Percentiles rank a stretch among this genome's conserved stretches.
phyloP scores from a whole-genome alignment of 1,284 basidiomycete genomes.

The Heimioporus retisporus region DNA sequence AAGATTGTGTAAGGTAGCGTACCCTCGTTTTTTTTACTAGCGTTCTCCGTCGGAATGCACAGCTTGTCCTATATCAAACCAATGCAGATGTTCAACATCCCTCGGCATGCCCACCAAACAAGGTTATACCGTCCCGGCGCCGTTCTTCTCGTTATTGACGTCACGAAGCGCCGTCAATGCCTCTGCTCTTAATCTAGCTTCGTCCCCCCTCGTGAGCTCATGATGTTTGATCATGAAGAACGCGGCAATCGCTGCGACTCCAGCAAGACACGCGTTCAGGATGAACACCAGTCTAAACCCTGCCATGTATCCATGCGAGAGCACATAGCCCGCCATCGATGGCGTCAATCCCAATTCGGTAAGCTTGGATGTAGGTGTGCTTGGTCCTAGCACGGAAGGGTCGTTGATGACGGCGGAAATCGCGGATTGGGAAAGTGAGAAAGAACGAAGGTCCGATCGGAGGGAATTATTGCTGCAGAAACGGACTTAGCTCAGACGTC shows the following conservation, averaged over 20 bases:
- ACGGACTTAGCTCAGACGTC: not conserved
- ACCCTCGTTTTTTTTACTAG: too few relatives aligned
- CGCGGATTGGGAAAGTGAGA: conserved; percentile 46
- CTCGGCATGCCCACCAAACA: not conserved
- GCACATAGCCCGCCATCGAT: conserved; percentile 51
- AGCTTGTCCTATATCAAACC: not conserved
- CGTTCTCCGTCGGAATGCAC: too few relatives aligned
- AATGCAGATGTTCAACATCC: conserved; percentile 4
- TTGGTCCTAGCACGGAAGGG: conserved; percentile 56
- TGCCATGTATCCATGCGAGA: conserved; percentile 61
- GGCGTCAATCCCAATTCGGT: conserved; percentile 48
- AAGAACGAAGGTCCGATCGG: conserved; percentile 50
- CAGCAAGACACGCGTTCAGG: conserved; percentile 60
- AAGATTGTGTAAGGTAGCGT: too few relatives aligned
- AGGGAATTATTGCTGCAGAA: conserved; percentile 64
- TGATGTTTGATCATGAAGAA: conserved; percentile 68
- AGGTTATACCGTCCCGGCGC: conserved; percentile 14
- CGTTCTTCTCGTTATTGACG: not conserved
- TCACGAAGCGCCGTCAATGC: conserved; percentile 31
- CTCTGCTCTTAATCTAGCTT: conserved; percentile 53
- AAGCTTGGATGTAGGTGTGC: conserved; percentile 37
- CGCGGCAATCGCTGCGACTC: conserved; percentile 59
- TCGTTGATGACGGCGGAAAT: conserved; percentile 59
- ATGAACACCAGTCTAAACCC: conserved; percentile 71
- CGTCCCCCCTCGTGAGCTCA: conserved; percentile 66